Conservation (phyloP, 2,329 filamentous ascomycete species). For the Curvularia verruculosa region DNA sequence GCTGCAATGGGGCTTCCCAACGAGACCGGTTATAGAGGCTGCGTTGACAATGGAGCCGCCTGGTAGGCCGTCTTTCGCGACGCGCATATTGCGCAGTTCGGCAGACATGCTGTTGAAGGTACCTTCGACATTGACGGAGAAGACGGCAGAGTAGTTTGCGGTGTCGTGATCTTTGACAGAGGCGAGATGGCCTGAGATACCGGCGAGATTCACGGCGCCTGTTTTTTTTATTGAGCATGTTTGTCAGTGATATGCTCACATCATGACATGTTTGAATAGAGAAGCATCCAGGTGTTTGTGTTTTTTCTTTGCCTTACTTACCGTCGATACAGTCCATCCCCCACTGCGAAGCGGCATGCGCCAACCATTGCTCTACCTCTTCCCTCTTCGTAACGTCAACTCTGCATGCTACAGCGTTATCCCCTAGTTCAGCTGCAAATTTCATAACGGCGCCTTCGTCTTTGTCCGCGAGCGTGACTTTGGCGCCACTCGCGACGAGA, state of each 20-base stretch:
- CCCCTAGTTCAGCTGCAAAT: slow-evolving; percentile 16
- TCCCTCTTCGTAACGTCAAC: slow-evolving; percentile 45
- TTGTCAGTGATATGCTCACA: not conserved
- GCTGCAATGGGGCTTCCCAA: slow-evolving; percentile 31
- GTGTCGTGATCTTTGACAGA: slow-evolving; percentile 34
- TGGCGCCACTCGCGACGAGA: slow-evolving; percentile 8
- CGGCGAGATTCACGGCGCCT: slow-evolving; percentile 37
- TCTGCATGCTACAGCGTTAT: slow-evolving; percentile 8
- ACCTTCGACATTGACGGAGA: slow-evolving; percentile 45
- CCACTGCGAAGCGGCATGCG: not conserved
- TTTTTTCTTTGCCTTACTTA: not conserved
- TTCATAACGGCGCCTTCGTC: slow-evolving; percentile 19
- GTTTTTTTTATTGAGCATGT: not conserved
- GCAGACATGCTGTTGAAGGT: slow-evolving; percentile 43
- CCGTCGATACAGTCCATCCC: slow-evolving; percentile 32
- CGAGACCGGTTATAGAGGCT: slow-evolving; percentile 57
- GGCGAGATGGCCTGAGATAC: slow-evolving; percentile 48
- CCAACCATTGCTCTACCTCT: slow-evolving; percentile 31
- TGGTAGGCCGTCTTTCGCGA: slow-evolving; percentile 15
- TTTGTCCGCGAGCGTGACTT: slow-evolving; percentile 15
- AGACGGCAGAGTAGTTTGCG: slow-evolving; percentile 43
- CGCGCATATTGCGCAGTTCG: slow-evolving; percentile 48
- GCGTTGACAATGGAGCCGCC: slow-evolving; percentile 49
- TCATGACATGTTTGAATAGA: not conserved
- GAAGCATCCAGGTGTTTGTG: not conserved